These are phyloP conservation scores for Thelonectria discophora DNA, from an alignment of 2,329 filamentous ascomycete genomes.

Conservation along the genomic window DNA sequence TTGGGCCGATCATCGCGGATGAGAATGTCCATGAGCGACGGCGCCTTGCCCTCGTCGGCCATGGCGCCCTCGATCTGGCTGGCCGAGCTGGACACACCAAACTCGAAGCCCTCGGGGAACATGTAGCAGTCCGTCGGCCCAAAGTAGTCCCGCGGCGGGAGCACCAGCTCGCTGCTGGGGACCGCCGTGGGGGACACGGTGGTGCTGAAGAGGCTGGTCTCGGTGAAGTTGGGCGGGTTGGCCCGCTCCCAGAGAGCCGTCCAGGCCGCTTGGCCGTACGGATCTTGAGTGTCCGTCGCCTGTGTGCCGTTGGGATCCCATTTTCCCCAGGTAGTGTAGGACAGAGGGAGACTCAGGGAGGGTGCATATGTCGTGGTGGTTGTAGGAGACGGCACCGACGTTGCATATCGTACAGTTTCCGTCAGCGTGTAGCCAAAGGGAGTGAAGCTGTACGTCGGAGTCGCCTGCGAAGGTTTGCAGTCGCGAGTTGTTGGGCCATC, in stretches of 20 bases:
- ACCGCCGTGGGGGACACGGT: slow-evolving; percentile 65
- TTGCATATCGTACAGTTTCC: slow-evolving; percentile 46
- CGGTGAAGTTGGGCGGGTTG: slow-evolving; percentile 48
- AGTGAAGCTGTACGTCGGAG: slow-evolving; percentile 41
- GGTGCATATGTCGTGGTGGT: slow-evolving; percentile 45
- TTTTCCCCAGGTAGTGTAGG: slow-evolving; percentile 48
- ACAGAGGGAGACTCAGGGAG: slow-evolving; percentile 42
- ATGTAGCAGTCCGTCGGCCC: slow-evolving; percentile 57
- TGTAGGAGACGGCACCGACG: slow-evolving; percentile 43
- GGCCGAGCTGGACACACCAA: slow-evolving; percentile 60
- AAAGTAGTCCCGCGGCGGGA: slow-evolving; percentile 63
- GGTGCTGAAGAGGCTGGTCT: slow-evolving; percentile 48
- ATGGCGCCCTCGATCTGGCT: slow-evolving; percentile 57
- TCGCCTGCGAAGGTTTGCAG: slow-evolving; percentile 33
- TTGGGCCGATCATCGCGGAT: slow-evolving; percentile 39
- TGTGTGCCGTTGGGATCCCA: slow-evolving; percentile 44
- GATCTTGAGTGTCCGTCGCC: slow-evolving; percentile 43
- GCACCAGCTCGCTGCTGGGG: slow-evolving; percentile 61
- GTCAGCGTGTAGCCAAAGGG: slow-evolving; percentile 46
- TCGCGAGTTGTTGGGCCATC: slow-evolving; percentile 41
- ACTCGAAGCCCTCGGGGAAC: slow-evolving; percentile 58
- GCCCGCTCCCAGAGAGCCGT: slow-evolving; percentile 46
- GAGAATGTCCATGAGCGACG: slow-evolving; percentile 55
- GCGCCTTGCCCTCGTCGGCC: slow-evolving; percentile 54
- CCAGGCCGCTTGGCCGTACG: slow-evolving; percentile 46